Base-by-base conservation (phyloP, 805 yeast species). In the Kluyveromyces aestuarii region DNA sequence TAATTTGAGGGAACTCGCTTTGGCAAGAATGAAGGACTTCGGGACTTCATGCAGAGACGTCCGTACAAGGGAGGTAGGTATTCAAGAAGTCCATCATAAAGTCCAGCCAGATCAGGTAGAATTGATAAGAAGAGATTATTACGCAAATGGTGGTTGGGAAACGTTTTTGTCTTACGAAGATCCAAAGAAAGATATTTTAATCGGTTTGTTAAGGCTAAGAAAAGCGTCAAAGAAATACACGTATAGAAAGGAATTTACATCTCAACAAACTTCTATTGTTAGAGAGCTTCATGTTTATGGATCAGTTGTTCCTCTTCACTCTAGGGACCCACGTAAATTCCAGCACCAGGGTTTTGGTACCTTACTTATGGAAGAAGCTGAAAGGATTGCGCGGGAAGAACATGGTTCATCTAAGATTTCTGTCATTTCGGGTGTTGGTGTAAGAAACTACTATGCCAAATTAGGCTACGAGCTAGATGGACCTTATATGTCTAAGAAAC, bases 281-380 rank as follows among this genome's bases (percentile, higher is more conserved):
- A 80, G 99, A 68, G 99, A 93, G 66, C 73, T 93, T 55, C 99
- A 93, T 60, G 99, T 93, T 30, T 93, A 93, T 61, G 99, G 99
- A 13, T 86, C 96, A 4, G 99, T 90, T 17, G 99, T 93, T 18
- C 98, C 99, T 3, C 70, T 93, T 50, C 99, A 93, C 66, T 85
- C 95, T 3, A 77, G 98, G 56, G 99, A 93, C 68, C 99, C 99
- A 42, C 78, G 96, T 61, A 93, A 93, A 68, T 93, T 93, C 73
- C 99, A 93, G 71, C 99, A 93, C 72, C 99, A 93, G 73, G 99
- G 99, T 18, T 93, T 91, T 65, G 99, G 99, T 54, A 91, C 99
- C 6, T 73, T 93, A 59, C 70, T 93, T 46, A 93, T 93, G 99
- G 98, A 93, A 68, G 99, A 93, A 68, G 99, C 99, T 2, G 98